Evolutionary conservation across 345 rosid genomes (phyloP).

Genomic region (Noccaea bulbosa): DNA sequence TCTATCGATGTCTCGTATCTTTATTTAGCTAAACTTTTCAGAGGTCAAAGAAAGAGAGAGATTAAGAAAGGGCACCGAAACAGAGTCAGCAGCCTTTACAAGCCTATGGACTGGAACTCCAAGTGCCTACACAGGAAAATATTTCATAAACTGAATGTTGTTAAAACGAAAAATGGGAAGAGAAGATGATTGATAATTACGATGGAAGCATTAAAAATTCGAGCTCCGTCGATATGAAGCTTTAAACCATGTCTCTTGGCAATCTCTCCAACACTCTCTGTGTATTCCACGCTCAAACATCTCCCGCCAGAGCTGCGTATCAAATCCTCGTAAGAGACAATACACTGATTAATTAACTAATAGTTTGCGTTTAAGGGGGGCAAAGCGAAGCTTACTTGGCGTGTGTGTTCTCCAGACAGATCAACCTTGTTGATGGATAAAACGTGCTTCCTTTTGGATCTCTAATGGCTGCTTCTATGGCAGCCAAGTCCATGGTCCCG

Average conservation of each 20-base stretch:
- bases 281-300: constrained; percentile 78
- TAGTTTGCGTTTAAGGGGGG: not conserved
- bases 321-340: constrained; percentile 6
- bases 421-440: constrained; percentile 82
- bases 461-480: constrained; percentile 83
- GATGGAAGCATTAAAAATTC: constrained; percentile 85
- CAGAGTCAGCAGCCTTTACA: constrained; percentile 84
- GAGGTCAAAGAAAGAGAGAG: not conserved
- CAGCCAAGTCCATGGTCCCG: constrained; percentile 77
- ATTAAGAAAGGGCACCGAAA: constrained; percentile 49
- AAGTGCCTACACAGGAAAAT: constrained; percentile 58
- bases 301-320: constrained; percentile 79
- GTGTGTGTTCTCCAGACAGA: constrained; percentile 93
- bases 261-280: constrained; percentile 70
- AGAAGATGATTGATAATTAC: constrained; percentile 45
- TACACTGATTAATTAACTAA: no score
- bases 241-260: constrained; percentile 85
- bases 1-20: not conserved
- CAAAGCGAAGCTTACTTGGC: constrained; percentile 65
- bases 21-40: constrained; percentile 1
- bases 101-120: constrained; percentile 84
- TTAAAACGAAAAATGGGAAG: not conserved
- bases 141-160: no score
- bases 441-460: constrained; percentile 70
- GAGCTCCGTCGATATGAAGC: constrained; percentile 97